Evolutionary conservation across 202 grass and related monocot genomes (phyloP), one percentile per base, ranked within the genome.

Genomic region (Elaeis oleifera): DNA sequence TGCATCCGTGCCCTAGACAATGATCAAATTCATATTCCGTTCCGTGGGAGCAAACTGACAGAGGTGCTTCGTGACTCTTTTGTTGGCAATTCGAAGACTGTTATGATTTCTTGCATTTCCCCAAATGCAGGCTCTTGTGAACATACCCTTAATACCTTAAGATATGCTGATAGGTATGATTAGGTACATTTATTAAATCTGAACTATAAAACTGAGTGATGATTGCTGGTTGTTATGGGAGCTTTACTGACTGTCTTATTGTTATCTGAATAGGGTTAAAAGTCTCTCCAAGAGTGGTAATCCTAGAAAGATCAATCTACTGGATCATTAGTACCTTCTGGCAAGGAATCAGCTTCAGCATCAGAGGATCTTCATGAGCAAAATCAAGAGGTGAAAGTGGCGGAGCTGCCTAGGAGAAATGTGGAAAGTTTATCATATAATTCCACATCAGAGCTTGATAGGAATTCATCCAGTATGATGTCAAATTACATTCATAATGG

Each of bases 81-180:
- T 63, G 94, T 99, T 62, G 94, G 94, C 68, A 99, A 99, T 59
- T 99, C 94, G 15, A 76, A 88, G 57, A 99, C 94, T 0, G 84
- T 99, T 29, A 99, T 99, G 94, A 99, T 99, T 55, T 92, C 88
- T 65, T 99, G 94, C 77, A 99, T 99, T 64, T 99, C 94, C 18
- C 94, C 94, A 53, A 99, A 89, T 77, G 85, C 94, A 28, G 85
- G 85, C 63, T 99, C 94, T 77, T 99, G 94, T 64, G 94, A 99
- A 52, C 94, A 99, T 73, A 99, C 94, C 15, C 71, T 99, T 53
- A 99, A 99, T 74, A 99, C 94, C n/a, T 83, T 99, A 56, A 86
- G 94, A 99, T 99, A 99, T 27, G 94, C 94, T 11, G 94, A 99
- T 65, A 92, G 94, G 94, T 99, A 89, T 53, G 27, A 36, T 63